Conservation (phyloP, 768 basidiomycete genomes). For the Pisolithus tinctorius region DNA sequence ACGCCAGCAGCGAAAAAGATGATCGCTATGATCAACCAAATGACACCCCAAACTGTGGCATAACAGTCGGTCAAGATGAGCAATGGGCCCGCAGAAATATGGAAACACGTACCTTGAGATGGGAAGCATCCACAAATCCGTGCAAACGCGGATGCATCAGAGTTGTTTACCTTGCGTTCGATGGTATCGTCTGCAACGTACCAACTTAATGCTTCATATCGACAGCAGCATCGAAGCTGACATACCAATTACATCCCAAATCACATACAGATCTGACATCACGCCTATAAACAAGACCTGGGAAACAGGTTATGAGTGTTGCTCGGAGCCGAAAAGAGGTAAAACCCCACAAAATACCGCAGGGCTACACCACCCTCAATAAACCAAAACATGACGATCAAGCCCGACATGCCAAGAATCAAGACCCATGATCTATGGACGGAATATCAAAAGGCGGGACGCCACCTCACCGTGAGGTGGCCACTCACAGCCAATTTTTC, state of each 20-base stretch:
- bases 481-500: conserved; percentile 60
- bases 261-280: conserved; percentile 82
- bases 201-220: background rate
- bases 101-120: conserved; percentile 50
- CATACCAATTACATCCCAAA: conserved; percentile 84
- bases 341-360: conserved; percentile 59
- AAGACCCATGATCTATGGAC: conserved; percentile 63
- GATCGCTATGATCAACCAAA: conserved; percentile 77
- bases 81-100: background rate
- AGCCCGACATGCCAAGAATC: conserved; percentile 70
- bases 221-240: background rate
- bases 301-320: background rate
- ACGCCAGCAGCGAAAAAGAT: conserved; percentile 70
- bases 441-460: background rate
- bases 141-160: conserved; percentile 83
- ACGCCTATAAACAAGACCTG: conserved; percentile 78
- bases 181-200: conserved; percentile 66
- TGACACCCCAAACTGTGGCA: conserved; percentile 72
- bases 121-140: conserved; percentile 81
- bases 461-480: background rate
- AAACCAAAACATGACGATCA: conserved; percentile 83
- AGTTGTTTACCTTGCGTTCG: conserved; percentile 76
- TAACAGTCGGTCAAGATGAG: conserved; percentile 5
- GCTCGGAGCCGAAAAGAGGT: background rate
- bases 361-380: conserved; percentile 67